Evolutionary conservation across 352 stramenopile species (phyloP).

Genomic region (Phytopythium oedochilum): DNA sequence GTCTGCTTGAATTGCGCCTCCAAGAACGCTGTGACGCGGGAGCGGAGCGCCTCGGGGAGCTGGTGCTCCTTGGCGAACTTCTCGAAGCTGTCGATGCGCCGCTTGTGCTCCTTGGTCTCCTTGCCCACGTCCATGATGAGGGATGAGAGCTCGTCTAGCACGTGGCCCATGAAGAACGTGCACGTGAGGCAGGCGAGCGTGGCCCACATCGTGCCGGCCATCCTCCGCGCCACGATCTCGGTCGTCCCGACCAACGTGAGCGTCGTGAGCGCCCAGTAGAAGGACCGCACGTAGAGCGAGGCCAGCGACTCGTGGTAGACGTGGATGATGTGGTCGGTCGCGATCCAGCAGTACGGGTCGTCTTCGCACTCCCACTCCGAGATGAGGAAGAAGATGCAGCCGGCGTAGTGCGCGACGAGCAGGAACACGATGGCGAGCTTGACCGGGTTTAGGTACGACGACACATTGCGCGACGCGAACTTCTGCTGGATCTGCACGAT

Average conservation of each 20-base stretch:
- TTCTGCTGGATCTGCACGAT: slow-evolving; percentile 69
- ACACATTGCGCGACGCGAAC: slow-evolving; percentile 63
- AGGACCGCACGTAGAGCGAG: slow-evolving; percentile 54
- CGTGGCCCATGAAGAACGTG: slow-evolving; percentile 73
- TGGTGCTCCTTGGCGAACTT: slow-evolving; percentile 61
- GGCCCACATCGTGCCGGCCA: slow-evolving; percentile 51
- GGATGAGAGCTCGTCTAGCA: slow-evolving; percentile 67
- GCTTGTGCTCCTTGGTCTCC: slow-evolving; percentile 65
- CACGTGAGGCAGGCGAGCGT: slow-evolving; percentile 50
- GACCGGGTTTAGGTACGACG: slow-evolving; percentile 55
- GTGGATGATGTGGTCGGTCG: slow-evolving; percentile 53
- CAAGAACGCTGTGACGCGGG: slow-evolving; percentile 59
- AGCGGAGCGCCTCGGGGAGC: slow-evolving; percentile 35
- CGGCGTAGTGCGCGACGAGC: slow-evolving; percentile 53
- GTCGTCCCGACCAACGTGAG: slow-evolving; percentile 52
- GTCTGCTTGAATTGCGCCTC: slow-evolving; percentile 51
- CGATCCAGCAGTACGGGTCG: slow-evolving; percentile 47
- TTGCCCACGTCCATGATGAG: slow-evolving; percentile 75
- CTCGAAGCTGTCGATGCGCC: slow-evolving; percentile 69
- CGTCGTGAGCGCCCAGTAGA: slow-evolving; percentile 74
- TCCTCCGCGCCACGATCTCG: slow-evolving; percentile 43
- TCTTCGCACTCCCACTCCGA: slow-evolving; percentile 51
- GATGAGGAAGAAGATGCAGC: slow-evolving; percentile 67
- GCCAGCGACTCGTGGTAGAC: slow-evolving; percentile 43
- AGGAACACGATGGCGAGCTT: slow-evolving; percentile 74